phyloP scores from a whole-genome alignment of 2,329 filamentous ascomycete species.

The Cytospora mali region DNA sequence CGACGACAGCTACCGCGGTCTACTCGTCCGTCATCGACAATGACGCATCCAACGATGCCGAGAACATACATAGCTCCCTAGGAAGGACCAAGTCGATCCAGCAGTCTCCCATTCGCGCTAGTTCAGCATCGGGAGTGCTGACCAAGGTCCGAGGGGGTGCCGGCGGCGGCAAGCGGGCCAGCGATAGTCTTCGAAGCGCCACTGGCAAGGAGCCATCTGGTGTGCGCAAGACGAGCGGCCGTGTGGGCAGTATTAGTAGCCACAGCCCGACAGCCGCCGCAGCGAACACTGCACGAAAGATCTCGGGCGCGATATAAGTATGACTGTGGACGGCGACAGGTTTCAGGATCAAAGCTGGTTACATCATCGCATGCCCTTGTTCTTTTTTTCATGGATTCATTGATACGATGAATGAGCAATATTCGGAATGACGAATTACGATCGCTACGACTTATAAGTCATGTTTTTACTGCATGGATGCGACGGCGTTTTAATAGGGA shows the following conservation, averaged over 20 bases:
- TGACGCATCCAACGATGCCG: constrained; percentile 69
- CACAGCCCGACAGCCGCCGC: constrained; percentile 45
- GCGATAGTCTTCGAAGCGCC: constrained; percentile 48
- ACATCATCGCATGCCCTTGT: not conserved
- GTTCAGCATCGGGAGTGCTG: constrained; percentile 58
- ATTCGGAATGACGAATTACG: constrained; percentile 28
- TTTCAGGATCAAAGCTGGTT: constrained; percentile 1
- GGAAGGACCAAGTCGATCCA: constrained; percentile 54
- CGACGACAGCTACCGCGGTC: constrained; percentile 63
- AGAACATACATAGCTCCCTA: constrained; percentile 62
- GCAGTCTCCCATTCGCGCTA: constrained; percentile 54
- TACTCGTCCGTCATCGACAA: constrained; percentile 64
- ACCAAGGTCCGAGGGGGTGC: constrained; percentile 61
- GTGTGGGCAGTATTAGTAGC: constrained; percentile 60
- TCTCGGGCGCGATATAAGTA: constrained; percentile 44
- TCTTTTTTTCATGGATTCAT: not conserved
- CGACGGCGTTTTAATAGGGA: constrained; percentile 21
- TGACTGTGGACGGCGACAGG: not conserved
- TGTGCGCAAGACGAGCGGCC: constrained; percentile 67
- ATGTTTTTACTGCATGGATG: constrained; percentile 27
- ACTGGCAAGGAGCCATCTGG: constrained; percentile 52
- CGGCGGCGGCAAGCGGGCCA: constrained; percentile 35
- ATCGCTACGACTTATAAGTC: constrained; percentile 27
- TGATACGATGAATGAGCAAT: constrained; percentile 15
- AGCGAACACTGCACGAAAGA: constrained; percentile 54